These are phyloP conservation scores for Fusarium odoratissimum DNA, from an alignment of 2,329 filamentous ascomycete genomes.

Conservation along the genomic window DNA sequence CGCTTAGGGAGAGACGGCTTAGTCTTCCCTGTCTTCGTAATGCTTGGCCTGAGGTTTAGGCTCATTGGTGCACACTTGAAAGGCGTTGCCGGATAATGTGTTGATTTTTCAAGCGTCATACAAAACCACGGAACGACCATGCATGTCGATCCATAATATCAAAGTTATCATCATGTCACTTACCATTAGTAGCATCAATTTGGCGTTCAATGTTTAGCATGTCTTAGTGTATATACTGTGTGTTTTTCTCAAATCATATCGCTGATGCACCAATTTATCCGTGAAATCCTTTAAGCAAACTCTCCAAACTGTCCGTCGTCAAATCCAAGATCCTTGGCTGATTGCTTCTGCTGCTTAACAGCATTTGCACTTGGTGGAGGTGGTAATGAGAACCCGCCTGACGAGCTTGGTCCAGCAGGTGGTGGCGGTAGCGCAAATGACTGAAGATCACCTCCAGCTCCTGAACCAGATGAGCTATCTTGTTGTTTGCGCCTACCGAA, in stretches of 20 bases:
- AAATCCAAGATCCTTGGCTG: conserved; percentile 77
- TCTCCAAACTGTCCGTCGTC: conserved; percentile 92
- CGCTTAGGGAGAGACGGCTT: conserved; percentile 35
- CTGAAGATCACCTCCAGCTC: conserved; percentile 51
- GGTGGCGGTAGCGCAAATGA: conserved; percentile 83
- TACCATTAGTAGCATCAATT: conserved; percentile 27
- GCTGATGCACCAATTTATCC: conserved; percentile 30
- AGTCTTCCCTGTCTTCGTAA: conserved; percentile 48
- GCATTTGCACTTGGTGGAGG: conserved; percentile 74
- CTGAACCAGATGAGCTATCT: conserved; percentile 25
- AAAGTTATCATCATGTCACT: conserved; percentile 1
- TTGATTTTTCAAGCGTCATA: background rate
- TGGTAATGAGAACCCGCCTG: conserved; percentile 66
- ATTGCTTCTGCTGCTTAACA: conserved; percentile 67
- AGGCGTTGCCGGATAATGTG: background rate
- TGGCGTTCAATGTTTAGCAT: conserved; percentile 6
- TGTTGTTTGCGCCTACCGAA: conserved; percentile 62
- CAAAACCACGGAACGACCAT: background rate
- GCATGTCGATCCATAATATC: background rate
- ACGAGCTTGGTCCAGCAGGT: conserved; percentile 56
- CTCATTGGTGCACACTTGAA: background rate
- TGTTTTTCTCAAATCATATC: conserved; percentile 28
- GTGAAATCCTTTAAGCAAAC: conserved; percentile 66
- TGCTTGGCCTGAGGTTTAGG: conserved; percentile 39
- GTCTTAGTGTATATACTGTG: conserved; percentile 25